Conservation (phyloP, 148 eudicot species). For the Rhododendron ferrugineum region DNA sequence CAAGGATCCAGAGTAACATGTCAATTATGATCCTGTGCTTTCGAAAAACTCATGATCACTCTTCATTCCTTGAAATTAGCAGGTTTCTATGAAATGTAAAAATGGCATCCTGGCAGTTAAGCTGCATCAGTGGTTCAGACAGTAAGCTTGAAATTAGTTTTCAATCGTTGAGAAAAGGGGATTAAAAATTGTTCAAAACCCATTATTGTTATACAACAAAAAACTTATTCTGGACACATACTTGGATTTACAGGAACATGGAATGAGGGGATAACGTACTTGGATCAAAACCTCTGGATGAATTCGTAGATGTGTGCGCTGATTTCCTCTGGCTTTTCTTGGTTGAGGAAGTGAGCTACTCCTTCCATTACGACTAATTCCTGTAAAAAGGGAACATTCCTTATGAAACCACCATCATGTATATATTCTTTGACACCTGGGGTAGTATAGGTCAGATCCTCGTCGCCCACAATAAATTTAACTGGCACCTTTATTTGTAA, state of each 20-base stretch:
- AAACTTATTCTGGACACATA: not conserved
- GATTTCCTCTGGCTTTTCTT: conserved; percentile 55
- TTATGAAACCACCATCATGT: conserved; percentile 38
- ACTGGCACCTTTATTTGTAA: conserved; percentile 50
- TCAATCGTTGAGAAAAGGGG: not conserved
- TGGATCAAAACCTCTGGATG: conserved; percentile 33
- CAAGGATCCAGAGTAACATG: not conserved
- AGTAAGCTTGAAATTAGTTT: not conserved
- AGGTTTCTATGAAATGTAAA: not conserved
- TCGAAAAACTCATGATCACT: not conserved
- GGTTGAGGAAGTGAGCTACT: conserved; percentile 51
- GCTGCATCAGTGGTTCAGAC: not conserved
- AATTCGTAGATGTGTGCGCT: conserved; percentile 45
- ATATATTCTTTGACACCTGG: conserved; percentile 43
- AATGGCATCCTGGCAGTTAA: not conserved
- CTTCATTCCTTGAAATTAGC: not conserved
- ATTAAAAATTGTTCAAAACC: not conserved
- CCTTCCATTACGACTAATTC: conserved; percentile 55
- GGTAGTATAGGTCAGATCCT: conserved; percentile 36
- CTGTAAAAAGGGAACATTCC: conserved; percentile 45
- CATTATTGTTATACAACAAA: not conserved
- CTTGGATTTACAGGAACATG: not conserved
- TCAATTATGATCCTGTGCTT: not conserved
- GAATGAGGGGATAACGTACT: not conserved
- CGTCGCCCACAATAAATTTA: conserved; percentile 51